phyloP scores from a whole-genome alignment of 2,329 filamentous ascomycete genomes.

The Fusarium fracticaudum region DNA sequence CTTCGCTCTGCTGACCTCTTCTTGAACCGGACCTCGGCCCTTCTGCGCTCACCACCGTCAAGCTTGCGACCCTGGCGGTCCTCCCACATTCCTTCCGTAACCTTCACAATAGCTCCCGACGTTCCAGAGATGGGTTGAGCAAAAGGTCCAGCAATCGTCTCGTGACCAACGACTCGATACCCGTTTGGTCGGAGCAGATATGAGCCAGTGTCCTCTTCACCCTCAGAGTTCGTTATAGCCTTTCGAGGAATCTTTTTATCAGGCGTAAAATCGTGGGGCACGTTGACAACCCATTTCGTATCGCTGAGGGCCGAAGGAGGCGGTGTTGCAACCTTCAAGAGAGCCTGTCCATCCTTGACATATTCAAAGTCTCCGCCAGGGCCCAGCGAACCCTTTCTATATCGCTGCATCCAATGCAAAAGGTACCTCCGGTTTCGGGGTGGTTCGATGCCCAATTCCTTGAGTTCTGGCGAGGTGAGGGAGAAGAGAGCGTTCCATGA shows the following conservation, averaged over 20 bases:
- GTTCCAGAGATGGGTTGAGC: conserved; percentile 74
- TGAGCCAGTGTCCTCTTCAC: not conserved
- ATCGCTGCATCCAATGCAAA: conserved; percentile 87
- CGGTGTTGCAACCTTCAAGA: conserved; percentile 59
- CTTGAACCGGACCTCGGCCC: conserved; percentile 87
- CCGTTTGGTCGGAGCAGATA: conserved; percentile 47
- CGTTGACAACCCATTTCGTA: conserved; percentile 64
- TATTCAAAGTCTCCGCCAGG: conserved; percentile 83
- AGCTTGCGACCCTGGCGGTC: conserved; percentile 87
- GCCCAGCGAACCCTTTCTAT: conserved; percentile 79
- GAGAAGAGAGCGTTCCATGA: conserved; percentile 93
- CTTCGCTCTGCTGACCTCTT: conserved; percentile 81
- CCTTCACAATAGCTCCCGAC: conserved; percentile 70
- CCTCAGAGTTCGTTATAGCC: not conserved
- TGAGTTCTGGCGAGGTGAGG: conserved; percentile 78
- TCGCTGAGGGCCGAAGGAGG: conserved; percentile 52
- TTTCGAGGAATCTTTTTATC: conserved; percentile 42
- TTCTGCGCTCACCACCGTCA: conserved; percentile 93
- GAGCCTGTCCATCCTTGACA: conserved; percentile 67
- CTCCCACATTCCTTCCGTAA: conserved; percentile 94
- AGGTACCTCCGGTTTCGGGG: conserved; percentile 85
- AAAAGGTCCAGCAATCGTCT: conserved; percentile 78
- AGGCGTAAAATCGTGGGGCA: conserved; percentile 57
- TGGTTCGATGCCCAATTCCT: conserved; percentile 86
- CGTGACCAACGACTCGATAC: conserved; percentile 74